Evolutionary conservation across 2,329 filamentous ascomycete species (phyloP), one percentile per base, ranked within the genome.

Genomic region (Cercospora sp.): DNA sequence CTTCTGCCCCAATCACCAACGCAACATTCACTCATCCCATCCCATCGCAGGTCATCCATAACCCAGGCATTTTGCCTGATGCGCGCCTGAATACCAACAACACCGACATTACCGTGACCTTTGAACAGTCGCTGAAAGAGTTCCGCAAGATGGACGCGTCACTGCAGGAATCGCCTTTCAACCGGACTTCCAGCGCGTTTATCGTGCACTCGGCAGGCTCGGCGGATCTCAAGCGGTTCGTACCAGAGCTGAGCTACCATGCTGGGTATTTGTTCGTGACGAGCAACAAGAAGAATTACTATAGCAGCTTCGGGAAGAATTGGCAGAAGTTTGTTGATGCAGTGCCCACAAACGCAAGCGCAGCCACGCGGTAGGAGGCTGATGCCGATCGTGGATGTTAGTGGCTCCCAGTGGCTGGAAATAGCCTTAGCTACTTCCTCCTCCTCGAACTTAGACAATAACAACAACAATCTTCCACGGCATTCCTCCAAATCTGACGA

Each of bases 31-130:
- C 64, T 67, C 18, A 62, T 26, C 1, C n/a, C 30, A 20, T 12
- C 12, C n/a, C 30, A 20, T 12, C 12, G 13, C 64, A 73, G 71
- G 65, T 73, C 62, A 69, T 74, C 59, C 72, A 75, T 66, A 73
- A 74, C 31, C 70, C 73, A 3, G 71, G 71, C 8, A 62, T 66
- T 3, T 18, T 73, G 7, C 70, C 71, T 13, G 70, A 73, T 55
- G n/a, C 57, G n/a, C 36, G 60, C 18, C 64, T 71, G 6, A 45
- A 30, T 20, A 30, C 55, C 39, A 60, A 67, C 23, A 69, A 57
- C 16, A 71, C 72, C 30, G 73, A 75, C 42, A 69, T 73, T 53
- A 71, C 68, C 2, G 72, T 74, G 30, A 67, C 66, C 6, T 74
- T 74, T 31, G 71, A 74, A 61, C 51, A 69, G 36, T 73, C 72